Evolutionary conservation across 768 basidiomycete species (phyloP), one percentile per base, ranked within the genome.

Genomic region (Kwoniella sp.): DNA sequence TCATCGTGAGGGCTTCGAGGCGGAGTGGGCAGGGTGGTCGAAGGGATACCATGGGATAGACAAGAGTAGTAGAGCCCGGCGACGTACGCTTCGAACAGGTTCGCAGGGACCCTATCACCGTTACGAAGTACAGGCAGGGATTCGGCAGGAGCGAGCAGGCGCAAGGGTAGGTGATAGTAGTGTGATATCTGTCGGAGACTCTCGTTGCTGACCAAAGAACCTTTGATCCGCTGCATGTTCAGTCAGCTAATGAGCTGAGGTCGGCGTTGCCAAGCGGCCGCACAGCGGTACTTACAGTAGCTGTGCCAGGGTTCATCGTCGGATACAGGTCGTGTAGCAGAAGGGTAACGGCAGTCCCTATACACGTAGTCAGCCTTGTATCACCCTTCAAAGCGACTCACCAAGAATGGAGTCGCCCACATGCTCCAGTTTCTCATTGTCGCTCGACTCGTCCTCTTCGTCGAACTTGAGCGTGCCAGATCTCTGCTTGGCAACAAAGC

Each of bases 41-140:
- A 10, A 19, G 28, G 41, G 17, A 26, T 29, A 15, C 53, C 47
- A 22, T 50, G 53, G 26, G 40, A 42, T 29, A 56, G 46, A 38
- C 59, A 60, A 3, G 63, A 65, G 17, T 59, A 48, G 46, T 55
- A 67, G 2, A 70, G 45, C 6, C 63, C 69, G 7, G 61, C 69
- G 28, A 63, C 33, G 50, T 70, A 67, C 11, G 65, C 60, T 53
- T 70, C 69, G 48, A 70, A 65, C 26, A 70, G 19, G 37, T 63
- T 58, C 9, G 65, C 69, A 3, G 39, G 31, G 11, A 56, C 51
- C 32, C 63, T 61, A 15, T 61, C 54, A 14, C 54, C 45, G 14
- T 51, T 33, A 2, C n/a, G 17, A 1, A 67, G 36, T 22, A 29
- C 51, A 20, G 29, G 34, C 5, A 41, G 37, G 14, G 50, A 36